phyloP scores from a whole-genome alignment of 352 stramenopile species.

The Globisporangium paroecandrum region DNA sequence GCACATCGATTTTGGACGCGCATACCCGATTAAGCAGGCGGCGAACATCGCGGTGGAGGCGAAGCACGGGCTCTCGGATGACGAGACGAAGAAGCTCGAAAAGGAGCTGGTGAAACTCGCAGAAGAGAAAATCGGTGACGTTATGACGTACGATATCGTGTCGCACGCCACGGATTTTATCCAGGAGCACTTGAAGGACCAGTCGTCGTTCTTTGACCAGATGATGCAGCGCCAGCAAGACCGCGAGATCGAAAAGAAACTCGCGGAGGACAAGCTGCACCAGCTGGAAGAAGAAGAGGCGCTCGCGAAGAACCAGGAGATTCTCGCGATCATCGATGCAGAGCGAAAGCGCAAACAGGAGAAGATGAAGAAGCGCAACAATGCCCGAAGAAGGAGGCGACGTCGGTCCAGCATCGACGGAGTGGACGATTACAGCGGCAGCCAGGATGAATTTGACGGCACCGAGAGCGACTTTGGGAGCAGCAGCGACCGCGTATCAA shows the following conservation, averaged over 20 bases:
- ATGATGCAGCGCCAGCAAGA: conserved; percentile 84
- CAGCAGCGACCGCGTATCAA: conserved; percentile 36
- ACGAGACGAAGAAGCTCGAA: conserved; percentile 54
- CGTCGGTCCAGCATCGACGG: conserved; percentile 64
- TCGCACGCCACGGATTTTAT: conserved; percentile 80
- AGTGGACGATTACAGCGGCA: conserved; percentile 25
- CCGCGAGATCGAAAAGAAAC: conserved; percentile 53
- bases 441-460: conserved; percentile 20
- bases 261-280: conserved; percentile 45
- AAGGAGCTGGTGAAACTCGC: conserved; percentile 54
- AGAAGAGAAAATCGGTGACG: conserved; percentile 65
- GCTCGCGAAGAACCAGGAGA: conserved; percentile 65
- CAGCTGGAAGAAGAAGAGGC: conserved; percentile 62
- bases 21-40: conserved; percentile 61
- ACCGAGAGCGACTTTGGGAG: conserved; percentile 30
- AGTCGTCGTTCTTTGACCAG: conserved; percentile 86
- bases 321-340: conserved; percentile 76
- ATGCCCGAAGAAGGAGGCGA: conserved; percentile 31
- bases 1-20: conserved; percentile 68
- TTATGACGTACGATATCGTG: conserved; percentile 81
- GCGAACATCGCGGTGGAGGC: conserved; percentile 71
- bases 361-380: conserved; percentile 52
- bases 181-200: conserved; percentile 76
- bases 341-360: conserved; percentile 65
- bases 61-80: conserved; percentile 66